Evolutionary conservation across 164 flowering plant species (phyloP), one percentile per base, ranked within the genome.

Genomic region (Stephania yunnanensis): DNA sequence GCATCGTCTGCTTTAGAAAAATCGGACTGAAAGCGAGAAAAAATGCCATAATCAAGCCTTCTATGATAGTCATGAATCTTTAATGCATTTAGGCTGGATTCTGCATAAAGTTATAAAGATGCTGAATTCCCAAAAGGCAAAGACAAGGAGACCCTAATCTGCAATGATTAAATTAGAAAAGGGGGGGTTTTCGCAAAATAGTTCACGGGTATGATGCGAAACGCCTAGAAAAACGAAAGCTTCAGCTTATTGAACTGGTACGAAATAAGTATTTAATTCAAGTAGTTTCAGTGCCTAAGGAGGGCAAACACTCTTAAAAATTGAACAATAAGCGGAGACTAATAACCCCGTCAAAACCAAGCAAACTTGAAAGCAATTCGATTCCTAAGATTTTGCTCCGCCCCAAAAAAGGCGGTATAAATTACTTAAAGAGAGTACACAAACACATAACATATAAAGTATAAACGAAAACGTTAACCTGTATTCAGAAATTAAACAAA

Each of bases 1-100:
- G 19, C 48, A 45, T 79, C 79, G 53, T 84, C 87, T 19, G 74
- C 73, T 70, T 86, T 83, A 11, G 89, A 78, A 82, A 79, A 79
- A 22, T 82, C 85, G 3, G 86, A 84, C 42, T 75, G 87, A 81
- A 53, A 83, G 61, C 81, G 81, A 30, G 81, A 79, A 25, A 87
- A 69, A 68, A 85, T 52, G 63, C 83, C 76, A 72, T 80, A 75
- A 7, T 86, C 76, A 71, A 80, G 73, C 55, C 74, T 78, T 17
- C 36, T 68, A 76, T 77, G 83, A 2, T 73, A 63, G 30, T 82
- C 88, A 46, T 71, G 83, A 52, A 77, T 84, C 81, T 72, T 82
- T 66, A 80, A 7, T 71, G 86, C 30, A 44, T 67, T 69, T 69
- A 74, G 67, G 70, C 75, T 68, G 69, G 46, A 74, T 53, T 75